Conservation (phyloP, 2,329 filamentous ascomycete species). For the Stromatinia cepivora region DNA sequence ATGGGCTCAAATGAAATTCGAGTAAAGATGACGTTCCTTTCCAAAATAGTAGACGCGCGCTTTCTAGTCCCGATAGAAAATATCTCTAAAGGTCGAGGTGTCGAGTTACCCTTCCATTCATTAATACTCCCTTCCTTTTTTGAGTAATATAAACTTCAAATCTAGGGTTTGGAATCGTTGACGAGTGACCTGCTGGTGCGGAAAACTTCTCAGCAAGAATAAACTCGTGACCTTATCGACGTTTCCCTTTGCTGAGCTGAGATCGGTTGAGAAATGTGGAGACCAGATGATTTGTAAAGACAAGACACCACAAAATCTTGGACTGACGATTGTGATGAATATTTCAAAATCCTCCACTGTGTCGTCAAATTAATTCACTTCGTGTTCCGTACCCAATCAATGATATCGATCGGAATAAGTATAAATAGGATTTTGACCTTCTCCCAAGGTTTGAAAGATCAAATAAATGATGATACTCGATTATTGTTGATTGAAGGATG, state of each 20-base stretch:
- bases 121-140: not conserved
- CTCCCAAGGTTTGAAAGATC: not conserved
- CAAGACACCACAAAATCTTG: not conserved
- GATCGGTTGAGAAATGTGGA: constrained; percentile 17
- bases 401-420: not conserved
- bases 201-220: not conserved
- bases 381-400: not conserved
- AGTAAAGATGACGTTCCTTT: constrained; percentile 11
- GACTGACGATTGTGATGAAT: not conserved
- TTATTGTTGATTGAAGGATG: not conserved
- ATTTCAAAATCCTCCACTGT: not conserved
- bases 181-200: not conserved
- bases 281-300: constrained; percentile 9
- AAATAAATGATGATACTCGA: not conserved
- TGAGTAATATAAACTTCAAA: not conserved
- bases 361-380: not conserved
- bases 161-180: not conserved
- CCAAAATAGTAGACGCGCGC: constrained; percentile 5
- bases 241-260: constrained; percentile 9
- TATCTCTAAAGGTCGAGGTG: not conserved
- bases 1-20: not conserved
- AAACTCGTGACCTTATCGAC: constrained; percentile 20
- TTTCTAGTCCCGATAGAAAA: not conserved
- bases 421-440: not conserved
- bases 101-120: constrained; percentile 15